Evolutionary conservation across 768 basidiomycete species (phyloP).

Genomic region (Boletus pseudo-olivaceus): DNA sequence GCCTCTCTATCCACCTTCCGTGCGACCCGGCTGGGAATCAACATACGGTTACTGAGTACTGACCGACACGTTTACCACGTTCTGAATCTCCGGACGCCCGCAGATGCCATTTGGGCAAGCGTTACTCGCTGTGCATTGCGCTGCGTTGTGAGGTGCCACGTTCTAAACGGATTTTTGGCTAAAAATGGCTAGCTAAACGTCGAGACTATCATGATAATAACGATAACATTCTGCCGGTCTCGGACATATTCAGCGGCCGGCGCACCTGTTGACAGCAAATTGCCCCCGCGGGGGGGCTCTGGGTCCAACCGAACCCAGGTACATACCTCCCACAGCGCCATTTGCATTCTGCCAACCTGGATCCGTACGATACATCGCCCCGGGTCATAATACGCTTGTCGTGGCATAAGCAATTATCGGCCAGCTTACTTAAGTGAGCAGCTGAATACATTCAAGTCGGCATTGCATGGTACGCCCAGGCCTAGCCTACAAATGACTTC

Average conservation of each 20-base stretch:
- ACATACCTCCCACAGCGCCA: neutral
- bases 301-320: neutral
- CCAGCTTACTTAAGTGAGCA: too few species aligned
- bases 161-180: constrained; percentile 1
- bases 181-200: neutral
- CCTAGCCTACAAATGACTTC: neutral
- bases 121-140: neutral
- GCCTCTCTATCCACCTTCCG: neutral
- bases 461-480: too few species aligned
- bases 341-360: neutral
- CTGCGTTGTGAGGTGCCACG: constrained; percentile 3
- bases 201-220: neutral
- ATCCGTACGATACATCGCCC: neutral
- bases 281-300: neutral
- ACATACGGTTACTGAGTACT: neutral
- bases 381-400: too few species aligned
- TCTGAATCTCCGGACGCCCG: neutral
- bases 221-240: neutral
- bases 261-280: too few species aligned
- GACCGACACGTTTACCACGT: constrained; percentile 7
- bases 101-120: neutral
- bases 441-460: too few species aligned
- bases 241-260: neutral
- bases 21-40: neutral
- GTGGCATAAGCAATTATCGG: too few species aligned